Conservation (phyloP, 768 basidiomycete species). For the Pholiota molesta region DNA sequence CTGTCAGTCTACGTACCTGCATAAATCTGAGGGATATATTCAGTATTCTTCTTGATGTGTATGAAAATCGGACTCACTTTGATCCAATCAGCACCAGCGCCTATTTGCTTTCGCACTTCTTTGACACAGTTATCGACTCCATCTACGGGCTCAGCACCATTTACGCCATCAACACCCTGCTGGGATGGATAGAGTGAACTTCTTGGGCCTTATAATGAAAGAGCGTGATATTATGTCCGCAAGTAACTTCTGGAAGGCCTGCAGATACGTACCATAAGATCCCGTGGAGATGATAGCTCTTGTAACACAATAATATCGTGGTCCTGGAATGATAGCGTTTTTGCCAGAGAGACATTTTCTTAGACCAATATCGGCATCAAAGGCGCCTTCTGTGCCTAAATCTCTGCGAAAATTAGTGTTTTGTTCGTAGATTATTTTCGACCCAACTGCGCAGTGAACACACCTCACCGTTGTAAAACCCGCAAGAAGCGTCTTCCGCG, state of each 20-base stretch:
- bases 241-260: slow-evolving; percentile 4
- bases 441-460: slow-evolving; percentile 10
- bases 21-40: slow-evolving; percentile 1
- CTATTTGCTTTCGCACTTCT: slow-evolving; percentile 62
- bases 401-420: slow-evolving; percentile 40
- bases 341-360: slow-evolving; percentile 50
- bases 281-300: slow-evolving; percentile 64
- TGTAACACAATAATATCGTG: slow-evolving; percentile 63
- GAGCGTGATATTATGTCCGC: neutral
- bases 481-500: slow-evolving; percentile 56
- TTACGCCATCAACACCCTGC: slow-evolving; percentile 59
- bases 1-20: neutral
- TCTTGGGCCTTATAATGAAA: slow-evolving; percentile 50
- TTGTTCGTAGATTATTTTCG: neutral
- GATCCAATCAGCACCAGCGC: slow-evolving; percentile 70
- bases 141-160: slow-evolving; percentile 61
- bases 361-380: slow-evolving; percentile 60
- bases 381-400: slow-evolving; percentile 70
- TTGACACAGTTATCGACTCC: slow-evolving; percentile 56
- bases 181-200: slow-evolving; percentile 43
- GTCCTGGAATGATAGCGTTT: slow-evolving; percentile 56
- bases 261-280: slow-evolving; percentile 49
- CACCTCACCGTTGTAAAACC: slow-evolving; percentile 68
- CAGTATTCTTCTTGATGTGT: neutral
- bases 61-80: slow-evolving; percentile 40